A percentile compares a stretch with the other conserved stretches of the same genome.
These are phyloP conservation scores for Tuber melanosporum DNA, from an alignment of 495 filamentous ascomycete genomes.

Conservation along the genomic window DNA sequence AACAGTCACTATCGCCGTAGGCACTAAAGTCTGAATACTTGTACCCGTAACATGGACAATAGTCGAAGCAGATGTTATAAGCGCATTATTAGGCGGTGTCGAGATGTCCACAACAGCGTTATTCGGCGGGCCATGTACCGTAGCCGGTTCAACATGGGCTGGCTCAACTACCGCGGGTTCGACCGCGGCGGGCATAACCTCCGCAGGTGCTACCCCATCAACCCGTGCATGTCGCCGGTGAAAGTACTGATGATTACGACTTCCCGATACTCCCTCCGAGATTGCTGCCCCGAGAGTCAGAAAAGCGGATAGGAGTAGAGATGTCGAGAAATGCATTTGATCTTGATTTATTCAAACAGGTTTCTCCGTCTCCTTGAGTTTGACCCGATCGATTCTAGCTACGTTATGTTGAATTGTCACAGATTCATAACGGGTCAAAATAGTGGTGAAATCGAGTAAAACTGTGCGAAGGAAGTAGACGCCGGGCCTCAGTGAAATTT, in stretches of 20 bases:
- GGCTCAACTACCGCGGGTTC: slow-evolving; percentile 1
- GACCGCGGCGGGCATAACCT: not conserved
- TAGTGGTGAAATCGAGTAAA: not conserved
- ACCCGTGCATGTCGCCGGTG: slow-evolving; percentile 5
- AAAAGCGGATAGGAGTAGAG: not conserved
- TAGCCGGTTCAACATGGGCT: not conserved
- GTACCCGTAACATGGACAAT: not conserved
- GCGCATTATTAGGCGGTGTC: slow-evolving; percentile 12
- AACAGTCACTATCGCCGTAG: not conserved
- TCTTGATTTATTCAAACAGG: not conserved
- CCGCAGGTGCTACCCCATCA: not conserved
- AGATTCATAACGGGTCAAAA: not conserved
- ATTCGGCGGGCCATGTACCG: slow-evolving; percentile 21
- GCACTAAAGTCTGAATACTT: not conserved
- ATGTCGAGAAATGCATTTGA: not conserved
- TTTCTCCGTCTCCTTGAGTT: not conserved
- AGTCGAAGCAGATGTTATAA: not conserved
- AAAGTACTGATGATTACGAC: slow-evolving; percentile 1
- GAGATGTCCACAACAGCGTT: slow-evolving; percentile 18
- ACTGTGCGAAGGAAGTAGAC: not conserved
- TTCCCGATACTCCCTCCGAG: not conserved
- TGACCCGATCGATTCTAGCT: not conserved
- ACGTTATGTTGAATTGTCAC: not conserved
- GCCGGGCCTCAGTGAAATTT: not conserved
- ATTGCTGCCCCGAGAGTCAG: not conserved